Base-by-base conservation (phyloP, 345 rosid species). In the Salix caprea region DNA sequence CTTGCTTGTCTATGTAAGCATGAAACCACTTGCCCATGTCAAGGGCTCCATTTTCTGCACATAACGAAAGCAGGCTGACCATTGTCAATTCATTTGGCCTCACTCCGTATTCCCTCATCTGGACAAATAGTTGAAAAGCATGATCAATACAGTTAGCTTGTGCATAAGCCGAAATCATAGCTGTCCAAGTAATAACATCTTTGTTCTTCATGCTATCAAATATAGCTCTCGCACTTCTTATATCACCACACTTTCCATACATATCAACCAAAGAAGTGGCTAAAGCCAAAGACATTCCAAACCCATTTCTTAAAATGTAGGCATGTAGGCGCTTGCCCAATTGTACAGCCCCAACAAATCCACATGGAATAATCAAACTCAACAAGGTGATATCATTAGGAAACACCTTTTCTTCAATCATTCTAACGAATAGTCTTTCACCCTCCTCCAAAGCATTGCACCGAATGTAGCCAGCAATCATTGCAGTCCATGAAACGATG, bases 221-320 rank as follows among this genome's bases (percentile, higher is more conserved):
- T 6, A 86, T 56, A 14, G 76, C 77, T 80, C 76, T 80, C 16
- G 89, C 88, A 75, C 77, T 76, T 40, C 64, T 48, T 65, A 78
- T 42, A n/a, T 83, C 76, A 4, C 82, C 76, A 39, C 89, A 78
- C 78, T 86, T 88, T 71, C 88, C 91, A 34, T 88, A 88, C 91
- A 85, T 85, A 70, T 86, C 86, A 52, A 86, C 76, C 74, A 88
- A 76, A 76, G 87, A 86, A 65, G 85, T 78, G 21, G 72, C 58
- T 62, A 83, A 60, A 68, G 82, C 78, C 74, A 60, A 26, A 36
- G 85, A 78, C 60, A 76, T 48, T 26, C 9, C 32, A 21, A 58
- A 77, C 69, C 78, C 61, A 30, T 77, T 77, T 76, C 87, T 77
- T 76, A 79, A 67, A 70, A 83, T 64, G 65, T 82, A 88, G 14